Percentiles rank a stretch among this genome's conserved stretches.
phyloP scores from a whole-genome alignment of 176 grass and related monocot genomes.

The Phoenix roebelenii region DNA sequence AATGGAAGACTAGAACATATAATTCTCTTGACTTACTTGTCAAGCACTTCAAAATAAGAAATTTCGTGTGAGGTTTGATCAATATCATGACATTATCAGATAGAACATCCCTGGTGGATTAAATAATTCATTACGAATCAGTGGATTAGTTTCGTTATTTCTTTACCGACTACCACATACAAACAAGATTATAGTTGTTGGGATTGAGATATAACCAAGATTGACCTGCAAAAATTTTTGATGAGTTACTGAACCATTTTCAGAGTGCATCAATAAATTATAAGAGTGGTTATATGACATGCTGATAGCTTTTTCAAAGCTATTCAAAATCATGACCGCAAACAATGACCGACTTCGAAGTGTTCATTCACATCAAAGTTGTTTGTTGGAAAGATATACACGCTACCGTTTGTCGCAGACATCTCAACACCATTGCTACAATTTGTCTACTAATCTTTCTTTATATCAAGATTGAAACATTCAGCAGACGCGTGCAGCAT shows the following conservation, averaged over 20 bases:
- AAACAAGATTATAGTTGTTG: constrained; percentile 16
- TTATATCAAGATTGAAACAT: not conserved
- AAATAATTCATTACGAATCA: constrained; percentile 24
- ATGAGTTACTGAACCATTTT: constrained; percentile 30
- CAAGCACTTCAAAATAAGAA: constrained; percentile 52
- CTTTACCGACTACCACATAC: too few relatives aligned
- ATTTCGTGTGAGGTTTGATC: constrained; percentile 24
- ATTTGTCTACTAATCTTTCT: constrained; percentile 19
- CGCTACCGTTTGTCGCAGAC: constrained; percentile 28
- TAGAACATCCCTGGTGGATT: constrained; percentile 1
- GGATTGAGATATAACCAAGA: constrained; percentile 31
- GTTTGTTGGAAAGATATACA: constrained; percentile 65
- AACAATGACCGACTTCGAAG: constrained; percentile 40
- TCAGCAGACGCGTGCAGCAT: not conserved
- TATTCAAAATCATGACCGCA: constrained; percentile 25
- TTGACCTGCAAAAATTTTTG: constrained; percentile 36
- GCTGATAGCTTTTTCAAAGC: constrained; percentile 31
- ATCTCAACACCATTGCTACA: constrained; percentile 28
- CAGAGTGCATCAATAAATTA: too few relatives aligned
- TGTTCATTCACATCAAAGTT: constrained; percentile 49
- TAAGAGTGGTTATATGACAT: constrained; percentile 1
- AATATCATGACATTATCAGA: constrained; percentile 33
- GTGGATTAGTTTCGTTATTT: not conserved
- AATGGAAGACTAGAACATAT: too few relatives aligned
- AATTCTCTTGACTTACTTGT: constrained; percentile 30